These are phyloP conservation scores for Candida parachauliodes DNA, from an alignment of 805 yeast genomes.

Conservation along the genomic window DNA sequence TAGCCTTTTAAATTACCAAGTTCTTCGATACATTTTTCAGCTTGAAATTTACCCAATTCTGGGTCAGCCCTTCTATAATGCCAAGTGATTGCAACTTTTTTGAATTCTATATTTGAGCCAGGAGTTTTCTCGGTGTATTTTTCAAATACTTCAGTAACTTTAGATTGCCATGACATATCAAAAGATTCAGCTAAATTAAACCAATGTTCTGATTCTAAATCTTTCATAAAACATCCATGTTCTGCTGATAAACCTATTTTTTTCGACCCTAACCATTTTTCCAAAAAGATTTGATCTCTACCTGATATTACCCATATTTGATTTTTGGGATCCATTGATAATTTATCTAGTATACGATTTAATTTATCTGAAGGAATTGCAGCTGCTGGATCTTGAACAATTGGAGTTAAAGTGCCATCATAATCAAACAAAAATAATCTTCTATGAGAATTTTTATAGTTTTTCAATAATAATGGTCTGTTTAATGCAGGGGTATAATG, in stretches of 20 bases:
- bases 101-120: slow-evolving; percentile 80
- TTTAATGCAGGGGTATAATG: slow-evolving; percentile 72
- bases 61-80: slow-evolving; percentile 96
- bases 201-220: slow-evolving; percentile 67
- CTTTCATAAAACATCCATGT: slow-evolving; percentile 93
- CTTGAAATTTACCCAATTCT: slow-evolving; percentile 84
- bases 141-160: slow-evolving; percentile 69
- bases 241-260: slow-evolving; percentile 88
- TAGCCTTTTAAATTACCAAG: slow-evolving; percentile 53
- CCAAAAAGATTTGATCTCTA: slow-evolving; percentile 86
- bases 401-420: slow-evolving; percentile 96
- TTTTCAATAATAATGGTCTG: slow-evolving; percentile 56
- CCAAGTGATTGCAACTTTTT: slow-evolving; percentile 96
- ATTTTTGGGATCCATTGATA: slow-evolving; percentile 74
- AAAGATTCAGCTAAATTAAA: slow-evolving; percentile 72
- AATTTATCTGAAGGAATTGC: slow-evolving; percentile 88
- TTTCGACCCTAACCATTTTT: slow-evolving; percentile 77
- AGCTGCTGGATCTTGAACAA: slow-evolving; percentile 96
- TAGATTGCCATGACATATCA: slow-evolving; percentile 94
- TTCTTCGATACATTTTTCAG: slow-evolving; percentile 60
- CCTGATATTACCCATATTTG: slow-evolving; percentile 95
- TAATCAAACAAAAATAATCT: slow-evolving; percentile 89
- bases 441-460: slow-evolving; percentile 58
- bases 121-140: slow-evolving; percentile 85
- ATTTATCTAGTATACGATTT: slow-evolving; percentile 50